Base-by-base conservation (phyloP, 2,329 filamentous ascomycete genomes). In the Cordyceps cicadae region DNA sequence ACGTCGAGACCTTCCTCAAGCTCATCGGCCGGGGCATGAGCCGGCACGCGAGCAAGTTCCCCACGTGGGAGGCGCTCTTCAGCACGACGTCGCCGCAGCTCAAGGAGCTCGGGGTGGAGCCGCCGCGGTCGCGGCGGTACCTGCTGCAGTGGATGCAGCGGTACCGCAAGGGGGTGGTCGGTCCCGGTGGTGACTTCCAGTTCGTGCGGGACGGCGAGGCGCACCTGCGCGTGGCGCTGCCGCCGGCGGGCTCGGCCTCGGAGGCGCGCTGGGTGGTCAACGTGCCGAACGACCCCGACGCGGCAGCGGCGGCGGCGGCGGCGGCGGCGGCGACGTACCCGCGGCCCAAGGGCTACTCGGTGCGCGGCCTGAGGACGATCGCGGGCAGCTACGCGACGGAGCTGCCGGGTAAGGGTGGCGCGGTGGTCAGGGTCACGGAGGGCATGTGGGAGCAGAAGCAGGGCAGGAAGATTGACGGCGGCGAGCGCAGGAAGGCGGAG, bases 401-500 rank as follows among this genome's bases (percentile, higher is more conserved):
- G 5, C 70, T 92, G 32, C 87, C 88, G 73, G 83, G 83, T 1
- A 81, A 84, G 1, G 76, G 78, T 46, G 86, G 84, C 9, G 89
- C 87, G 12, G 79, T 81, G 56, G 80, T 97, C 66, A 79, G 81
- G 64, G 81, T 90, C 24, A 85, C 87, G 61, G 92, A 97, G 73
- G 92, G 93, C 11, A 88, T 97, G 79, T 97, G 93, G 94, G 93
- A 97, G 78, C 81, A 92, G 69, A 87, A 83, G 71, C 83, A 87
- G 68, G 93, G 94, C 32, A 85, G 86, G 70, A 97, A 97, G 86
- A 87, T 99, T 66, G 92, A 97, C 75, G 94, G 94, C 70, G 94
- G 94, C 80, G 94, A 99, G 81, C 87, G 94, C 73, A 85, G 94
- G 75, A 86, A 84, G 73, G 89, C 88, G 17, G 88, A 96, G 77